Conservation (phyloP, 768 basidiomycete species). For the Russula sp. region DNA sequence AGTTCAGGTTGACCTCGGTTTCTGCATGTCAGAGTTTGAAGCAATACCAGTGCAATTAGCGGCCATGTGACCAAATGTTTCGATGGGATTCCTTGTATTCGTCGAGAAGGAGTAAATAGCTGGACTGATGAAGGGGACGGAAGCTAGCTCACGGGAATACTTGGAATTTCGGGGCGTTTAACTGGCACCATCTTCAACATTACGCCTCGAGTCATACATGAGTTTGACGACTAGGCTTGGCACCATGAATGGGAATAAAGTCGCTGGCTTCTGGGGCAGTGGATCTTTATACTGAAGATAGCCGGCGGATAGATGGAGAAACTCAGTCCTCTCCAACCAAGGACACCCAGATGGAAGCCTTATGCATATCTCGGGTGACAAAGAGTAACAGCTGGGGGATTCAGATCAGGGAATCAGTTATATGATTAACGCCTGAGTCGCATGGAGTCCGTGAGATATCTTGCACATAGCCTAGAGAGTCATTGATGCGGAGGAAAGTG, state of each 20-base stretch:
- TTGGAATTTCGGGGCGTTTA: not conserved
- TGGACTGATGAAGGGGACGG: not conserved
- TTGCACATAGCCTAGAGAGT: not conserved
- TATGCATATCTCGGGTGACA: too few relatives aligned
- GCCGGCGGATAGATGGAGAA: too few relatives aligned
- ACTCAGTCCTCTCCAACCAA: too few relatives aligned
- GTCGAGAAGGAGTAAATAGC: not conserved
- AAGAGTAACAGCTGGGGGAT: too few relatives aligned
- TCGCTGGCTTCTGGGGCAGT: too few relatives aligned
- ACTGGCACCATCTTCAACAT: not conserved
- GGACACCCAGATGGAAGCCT: too few relatives aligned
- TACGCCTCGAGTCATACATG: not conserved
- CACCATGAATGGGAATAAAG: too few relatives aligned
- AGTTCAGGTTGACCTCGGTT: not conserved
- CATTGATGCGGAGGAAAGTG: not conserved
- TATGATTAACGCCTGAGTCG: not conserved
- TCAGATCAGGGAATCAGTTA: too few relatives aligned
- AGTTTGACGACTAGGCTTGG: not conserved
- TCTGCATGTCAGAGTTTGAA: slow-evolving; percentile 5
- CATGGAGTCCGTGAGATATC: not conserved
- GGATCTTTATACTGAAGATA: too few relatives aligned
- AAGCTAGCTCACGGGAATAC: not conserved
- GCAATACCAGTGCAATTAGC: not conserved
- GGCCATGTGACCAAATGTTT: not conserved
- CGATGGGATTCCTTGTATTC: not conserved